Conservation (phyloP, 306 rosid species). For the Gastrolobium villosum region DNA sequence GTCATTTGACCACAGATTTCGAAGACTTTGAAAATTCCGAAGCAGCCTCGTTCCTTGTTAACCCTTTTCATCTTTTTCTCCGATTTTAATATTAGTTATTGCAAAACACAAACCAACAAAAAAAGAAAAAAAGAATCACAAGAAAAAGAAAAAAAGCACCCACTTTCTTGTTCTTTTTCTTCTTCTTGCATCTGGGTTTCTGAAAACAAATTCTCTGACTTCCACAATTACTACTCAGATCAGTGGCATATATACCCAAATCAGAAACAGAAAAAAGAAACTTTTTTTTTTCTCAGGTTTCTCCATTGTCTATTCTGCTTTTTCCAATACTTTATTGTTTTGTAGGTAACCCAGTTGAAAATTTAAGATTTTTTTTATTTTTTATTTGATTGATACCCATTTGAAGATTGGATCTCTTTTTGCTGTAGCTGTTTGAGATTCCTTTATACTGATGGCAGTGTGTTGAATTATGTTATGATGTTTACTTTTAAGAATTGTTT, state of each 20-base stretch:
- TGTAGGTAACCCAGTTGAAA: slow-evolving; percentile 49
- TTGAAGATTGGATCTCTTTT: slow-evolving; percentile 47
- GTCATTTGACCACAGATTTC: slow-evolving; percentile 74
- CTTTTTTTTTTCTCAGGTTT: slow-evolving; percentile 22
- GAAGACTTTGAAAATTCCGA: slow-evolving; percentile 74
- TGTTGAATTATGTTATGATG: slow-evolving; percentile 41
- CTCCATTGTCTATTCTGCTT: background rate
- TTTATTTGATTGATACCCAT: slow-evolving; percentile 51
- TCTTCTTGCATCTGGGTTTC: slow-evolving; percentile 53
- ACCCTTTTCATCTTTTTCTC: slow-evolving; percentile 57
- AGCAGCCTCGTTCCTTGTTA: slow-evolving; percentile 63
- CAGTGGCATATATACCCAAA: slow-evolving; percentile 54
- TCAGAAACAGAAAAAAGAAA: slow-evolving; percentile 8
- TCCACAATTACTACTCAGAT: slow-evolving; percentile 56
- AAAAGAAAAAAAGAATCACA: background rate
- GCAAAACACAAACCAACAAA: slow-evolving; percentile 29
- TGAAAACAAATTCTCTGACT: slow-evolving; percentile 45
- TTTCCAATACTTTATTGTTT: slow-evolving; percentile 28
- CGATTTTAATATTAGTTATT: slow-evolving; percentile 44
- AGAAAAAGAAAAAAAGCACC: slow-evolving; percentile 14
- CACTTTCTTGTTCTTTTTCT: slow-evolving; percentile 48
- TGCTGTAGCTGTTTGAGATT: slow-evolving; percentile 41
- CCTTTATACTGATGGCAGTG: slow-evolving; percentile 41
- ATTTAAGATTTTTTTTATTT: slow-evolving; percentile 32
- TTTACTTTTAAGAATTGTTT: slow-evolving; percentile 2